phyloP scores from a whole-genome alignment of 1,284 basidiomycete genomes.

The Ustilago bromivora region DNA sequence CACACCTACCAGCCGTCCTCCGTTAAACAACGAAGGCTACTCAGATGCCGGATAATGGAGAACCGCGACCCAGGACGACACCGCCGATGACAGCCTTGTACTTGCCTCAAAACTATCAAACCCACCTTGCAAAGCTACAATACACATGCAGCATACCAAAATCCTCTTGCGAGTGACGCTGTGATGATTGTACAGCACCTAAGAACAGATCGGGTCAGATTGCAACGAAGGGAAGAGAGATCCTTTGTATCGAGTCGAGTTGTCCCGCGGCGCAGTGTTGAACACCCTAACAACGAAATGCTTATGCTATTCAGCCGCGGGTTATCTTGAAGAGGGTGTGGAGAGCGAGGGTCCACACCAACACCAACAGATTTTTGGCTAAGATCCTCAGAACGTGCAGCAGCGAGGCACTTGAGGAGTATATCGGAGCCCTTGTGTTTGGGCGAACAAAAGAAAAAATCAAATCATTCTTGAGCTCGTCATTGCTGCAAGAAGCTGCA shows the following conservation, averaged over 20 bases:
- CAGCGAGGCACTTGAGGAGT: not conserved
- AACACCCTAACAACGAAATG: not conserved
- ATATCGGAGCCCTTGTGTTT: not conserved
- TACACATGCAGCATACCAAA: not conserved
- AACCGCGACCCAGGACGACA: not conserved
- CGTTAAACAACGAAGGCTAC: slow-evolving; percentile 34
- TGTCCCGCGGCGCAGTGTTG: not conserved
- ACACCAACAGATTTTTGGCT: not conserved
- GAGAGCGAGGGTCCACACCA: slow-evolving; percentile 4
- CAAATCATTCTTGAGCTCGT: slow-evolving; percentile 19
- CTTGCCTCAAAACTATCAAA: not conserved
- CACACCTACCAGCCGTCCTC: slow-evolving; percentile 59
- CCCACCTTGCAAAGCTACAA: not conserved
- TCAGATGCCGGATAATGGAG: not conserved
- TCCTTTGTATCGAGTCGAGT: not conserved
- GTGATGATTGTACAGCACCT: not conserved
- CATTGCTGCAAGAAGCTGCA: slow-evolving; percentile 29
- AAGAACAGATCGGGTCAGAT: not conserved
- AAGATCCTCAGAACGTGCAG: not conserved
- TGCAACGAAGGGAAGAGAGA: not conserved
- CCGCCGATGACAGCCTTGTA: not conserved
- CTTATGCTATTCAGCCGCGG: slow-evolving; percentile 6
- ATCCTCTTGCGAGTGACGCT: not conserved
- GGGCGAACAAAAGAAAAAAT: not conserved
- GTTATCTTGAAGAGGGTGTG: slow-evolving; percentile 1